Evolutionary conservation across 208 protist genomes (phyloP), one percentile per base, ranked within the genome.

Genomic region (Porcisia deanei): DNA sequence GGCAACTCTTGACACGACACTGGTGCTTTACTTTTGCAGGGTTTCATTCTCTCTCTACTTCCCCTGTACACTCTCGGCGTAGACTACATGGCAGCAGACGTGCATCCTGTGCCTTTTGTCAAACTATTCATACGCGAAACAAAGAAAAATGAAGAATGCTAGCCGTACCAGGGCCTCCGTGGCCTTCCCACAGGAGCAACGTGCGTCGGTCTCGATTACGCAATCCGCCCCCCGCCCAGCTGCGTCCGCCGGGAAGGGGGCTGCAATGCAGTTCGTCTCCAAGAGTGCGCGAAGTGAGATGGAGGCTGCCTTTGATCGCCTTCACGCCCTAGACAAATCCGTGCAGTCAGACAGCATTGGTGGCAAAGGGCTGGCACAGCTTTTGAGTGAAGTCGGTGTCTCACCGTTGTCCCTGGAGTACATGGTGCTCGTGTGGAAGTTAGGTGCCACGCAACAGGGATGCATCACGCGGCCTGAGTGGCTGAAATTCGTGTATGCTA

Each of bases 351-450:
- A 95, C 68, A 77, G 61, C 6, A 79, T 95, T 59, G 87, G 85
- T 1, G 41, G 71, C 0, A 90, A 89, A 41, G 93, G 91, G 4
- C 76, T 97, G 52, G 57, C 83, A 16, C 88, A 87, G 41, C 79
- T 97, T 7, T 86, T 87, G 5, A 67, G 69, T 10, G 93, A 95
- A 12, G 72, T 94, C 34, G 47, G 25, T n/a, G 85, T 95, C 49
- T 18, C 25, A 45, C 45, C 54, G 52, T 59, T 67, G 1, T 84
- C 87, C 14, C 73, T 97, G 25, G 91, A 97, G 49, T 85, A 75
- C 73, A 91, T 89, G 68, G 82, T 89, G 7, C 73, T 96, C 10
- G 53, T 96, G 58, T 98, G 94, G 94, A 89, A 89, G 55, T 71
- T 98, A 16, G 84, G 90, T 6, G 83, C 88, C 0, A 89, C 85